Conservation (phyloP, 1,284 basidiomycete species). For the Rhodotorula sp. region DNA sequence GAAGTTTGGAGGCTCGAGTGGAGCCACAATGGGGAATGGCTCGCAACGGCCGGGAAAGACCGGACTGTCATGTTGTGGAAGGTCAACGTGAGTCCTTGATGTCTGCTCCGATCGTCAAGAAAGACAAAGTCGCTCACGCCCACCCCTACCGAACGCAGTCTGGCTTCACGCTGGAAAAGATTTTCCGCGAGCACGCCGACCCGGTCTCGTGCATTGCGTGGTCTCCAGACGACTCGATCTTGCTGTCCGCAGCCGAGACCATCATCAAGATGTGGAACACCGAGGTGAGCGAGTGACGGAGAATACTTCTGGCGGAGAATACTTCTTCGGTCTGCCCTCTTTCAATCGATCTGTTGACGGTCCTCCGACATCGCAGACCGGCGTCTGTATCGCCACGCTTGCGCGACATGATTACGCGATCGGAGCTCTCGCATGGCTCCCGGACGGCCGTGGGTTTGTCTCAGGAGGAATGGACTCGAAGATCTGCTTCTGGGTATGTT, state of each 20-base stretch:
- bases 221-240: slow-evolving; percentile 78
- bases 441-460: slow-evolving; percentile 83
- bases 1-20: slow-evolving; percentile 96
- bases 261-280: slow-evolving; percentile 82
- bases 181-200: slow-evolving; percentile 70
- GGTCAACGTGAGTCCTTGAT: slow-evolving; percentile 61
- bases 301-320: no score
- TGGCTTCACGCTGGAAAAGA: slow-evolving; percentile 62
- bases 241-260: slow-evolving; percentile 77
- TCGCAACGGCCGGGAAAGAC: slow-evolving; percentile 87
- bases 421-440: slow-evolving; percentile 80
- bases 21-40: slow-evolving; percentile 80
- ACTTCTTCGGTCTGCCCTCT: no score
- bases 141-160: slow-evolving; percentile 51
- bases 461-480: slow-evolving; percentile 85
- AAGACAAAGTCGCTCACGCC: fast-evolving
- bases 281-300: no score
- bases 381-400: slow-evolving; percentile 63
- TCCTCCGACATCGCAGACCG: slow-evolving; percentile 58
- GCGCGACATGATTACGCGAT: slow-evolving; percentile 78
- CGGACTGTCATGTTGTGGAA: slow-evolving; percentile 85
- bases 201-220: slow-evolving; percentile 78
- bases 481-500: slow-evolving; percentile 79
- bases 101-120: no score
- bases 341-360: neutral